These are phyloP conservation scores for Podospora pseudoanserina DNA, from an alignment of 495 filamentous ascomycete genomes.

Conservation along the genomic window DNA sequence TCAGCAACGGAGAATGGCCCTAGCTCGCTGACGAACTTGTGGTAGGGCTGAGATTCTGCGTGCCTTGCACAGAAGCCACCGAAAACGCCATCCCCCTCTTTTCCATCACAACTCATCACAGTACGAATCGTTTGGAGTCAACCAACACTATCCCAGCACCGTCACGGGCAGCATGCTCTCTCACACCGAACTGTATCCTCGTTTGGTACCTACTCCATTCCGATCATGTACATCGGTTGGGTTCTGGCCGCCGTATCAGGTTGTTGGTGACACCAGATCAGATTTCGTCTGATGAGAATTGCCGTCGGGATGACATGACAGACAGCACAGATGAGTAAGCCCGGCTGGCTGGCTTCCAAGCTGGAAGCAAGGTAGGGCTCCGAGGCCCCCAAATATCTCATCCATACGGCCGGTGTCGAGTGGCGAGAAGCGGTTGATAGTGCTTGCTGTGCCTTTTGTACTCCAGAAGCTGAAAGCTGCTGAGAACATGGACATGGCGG, in stretches of 20 bases:
- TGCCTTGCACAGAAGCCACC: background rate
- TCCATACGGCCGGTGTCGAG: background rate
- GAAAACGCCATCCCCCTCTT: background rate
- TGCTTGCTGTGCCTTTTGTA: conserved; percentile 7
- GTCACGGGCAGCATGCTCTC: background rate
- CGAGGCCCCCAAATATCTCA: background rate
- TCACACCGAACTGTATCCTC: background rate
- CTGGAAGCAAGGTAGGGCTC: no score
- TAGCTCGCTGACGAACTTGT: background rate
- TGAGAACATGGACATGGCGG: conserved; percentile 4
- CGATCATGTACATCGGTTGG: background rate
- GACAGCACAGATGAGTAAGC: conserved; percentile 7
- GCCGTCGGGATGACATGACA: conserved; percentile 6
- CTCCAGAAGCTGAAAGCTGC: background rate
- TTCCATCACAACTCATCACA: background rate
- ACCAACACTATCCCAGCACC: background rate
- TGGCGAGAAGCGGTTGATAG: background rate
- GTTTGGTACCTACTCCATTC: background rate
- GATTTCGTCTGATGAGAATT: conserved; percentile 5
- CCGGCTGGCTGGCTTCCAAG: background rate
- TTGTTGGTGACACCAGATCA: background rate
- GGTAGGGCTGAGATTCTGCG: conserved; percentile 11
- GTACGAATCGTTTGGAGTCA: background rate
- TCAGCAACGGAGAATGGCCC: background rate
- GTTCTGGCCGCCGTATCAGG: background rate